A percentile compares a stretch with the other conserved stretches of the same genome.
Evolutionary conservation across 306 rosid species (phyloP).

Genomic region (Elaeagnus macrophylla): DNA sequence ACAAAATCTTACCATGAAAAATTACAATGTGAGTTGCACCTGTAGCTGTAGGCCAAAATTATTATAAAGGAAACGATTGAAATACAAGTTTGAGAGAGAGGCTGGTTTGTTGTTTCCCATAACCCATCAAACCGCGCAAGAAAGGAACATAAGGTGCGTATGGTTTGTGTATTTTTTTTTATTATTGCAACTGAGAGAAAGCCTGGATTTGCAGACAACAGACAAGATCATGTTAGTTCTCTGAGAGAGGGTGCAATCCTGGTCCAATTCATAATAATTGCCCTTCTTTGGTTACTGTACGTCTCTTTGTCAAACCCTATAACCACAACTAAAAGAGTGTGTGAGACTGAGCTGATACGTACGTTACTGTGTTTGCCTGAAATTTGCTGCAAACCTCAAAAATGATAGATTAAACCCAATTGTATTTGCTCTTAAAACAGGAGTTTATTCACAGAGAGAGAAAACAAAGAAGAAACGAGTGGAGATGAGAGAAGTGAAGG

Average conservation of each 20-base stretch:
- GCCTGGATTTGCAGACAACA: conserved; percentile 42
- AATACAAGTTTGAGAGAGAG: not conserved
- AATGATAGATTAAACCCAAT: conserved; percentile 9
- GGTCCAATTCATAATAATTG: conserved; percentile 65
- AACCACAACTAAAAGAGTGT: conserved; percentile 24
- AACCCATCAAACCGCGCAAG: conserved; percentile 50
- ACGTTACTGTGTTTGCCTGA: conserved; percentile 19
- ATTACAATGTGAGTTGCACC: too few relatives aligned
- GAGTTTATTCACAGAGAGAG: not conserved
- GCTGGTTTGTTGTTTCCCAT: conserved; percentile 50
- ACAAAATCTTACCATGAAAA: too few relatives aligned
- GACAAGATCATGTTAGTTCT: conserved; percentile 78
- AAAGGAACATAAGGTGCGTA: conserved; percentile 20
- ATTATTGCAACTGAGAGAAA: not conserved
- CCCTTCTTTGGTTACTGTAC: conserved; percentile 23
- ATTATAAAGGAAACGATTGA: too few relatives aligned
- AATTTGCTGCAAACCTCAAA: conserved; percentile 35
- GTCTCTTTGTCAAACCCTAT: conserved; percentile 36
- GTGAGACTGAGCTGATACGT: conserved; percentile 10
- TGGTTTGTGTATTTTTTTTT: conserved; percentile 16
- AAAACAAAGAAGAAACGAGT: not conserved
- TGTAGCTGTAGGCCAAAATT: too few relatives aligned
- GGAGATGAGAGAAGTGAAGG: conserved; percentile 4
- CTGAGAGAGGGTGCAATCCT: conserved; percentile 47
- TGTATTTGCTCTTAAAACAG: conserved; percentile 7